Base-by-base conservation (phyloP, 2,329 filamentous ascomycete genomes). In the Colletotrichum liriopes region DNA sequence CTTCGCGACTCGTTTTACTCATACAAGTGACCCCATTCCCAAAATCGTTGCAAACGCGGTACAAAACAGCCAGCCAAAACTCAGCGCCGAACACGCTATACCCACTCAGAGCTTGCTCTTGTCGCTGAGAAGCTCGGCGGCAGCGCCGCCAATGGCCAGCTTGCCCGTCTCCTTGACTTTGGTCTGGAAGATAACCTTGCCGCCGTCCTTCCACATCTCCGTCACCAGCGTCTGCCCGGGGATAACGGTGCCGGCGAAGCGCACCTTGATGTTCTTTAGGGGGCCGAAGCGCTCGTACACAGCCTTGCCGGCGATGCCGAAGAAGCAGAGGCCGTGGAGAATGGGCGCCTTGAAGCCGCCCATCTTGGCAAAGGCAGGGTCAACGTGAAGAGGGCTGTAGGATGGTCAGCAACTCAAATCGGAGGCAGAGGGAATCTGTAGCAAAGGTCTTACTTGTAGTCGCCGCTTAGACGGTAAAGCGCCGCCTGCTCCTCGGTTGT, bases 281-380 rank as follows among this genome's bases (percentile, higher is more conserved):
- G 89, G 84, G 5, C 96, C 96, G 78, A 92, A 98, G 14, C 88
- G 92, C 84, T 94, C 90, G 81, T 95, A 93, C 49, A 99, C 91
- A 72, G 96, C 95, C 88, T 98, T 98, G 75, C 93, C 94, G 20
- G 94, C 92, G 76, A 98, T 91, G 77, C 96, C 96, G 79, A 99
- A 96, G 81, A 92, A 96, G 89, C 95, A 98, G 47, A 99, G 90
- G n/a, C 96, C 96, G 86, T 99, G 96, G 65, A 99, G 87, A 81
- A 99, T 99, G 16, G 96, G 96, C 37, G 87, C 90, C 85, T 96
- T 93, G 91, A 99, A 99, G 72, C 96, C 96, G 72, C 96, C 96
- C 77, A 97, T 92, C 86, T 96, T 96, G 85, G 94, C 94, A 84
- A 99, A 98, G 61, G 91, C 89, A 1, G 96, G 96, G 82, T 99